These are phyloP conservation scores for Musa beccarii DNA, from an alignment of 176 grass and related monocot species.

Conservation along the genomic window DNA sequence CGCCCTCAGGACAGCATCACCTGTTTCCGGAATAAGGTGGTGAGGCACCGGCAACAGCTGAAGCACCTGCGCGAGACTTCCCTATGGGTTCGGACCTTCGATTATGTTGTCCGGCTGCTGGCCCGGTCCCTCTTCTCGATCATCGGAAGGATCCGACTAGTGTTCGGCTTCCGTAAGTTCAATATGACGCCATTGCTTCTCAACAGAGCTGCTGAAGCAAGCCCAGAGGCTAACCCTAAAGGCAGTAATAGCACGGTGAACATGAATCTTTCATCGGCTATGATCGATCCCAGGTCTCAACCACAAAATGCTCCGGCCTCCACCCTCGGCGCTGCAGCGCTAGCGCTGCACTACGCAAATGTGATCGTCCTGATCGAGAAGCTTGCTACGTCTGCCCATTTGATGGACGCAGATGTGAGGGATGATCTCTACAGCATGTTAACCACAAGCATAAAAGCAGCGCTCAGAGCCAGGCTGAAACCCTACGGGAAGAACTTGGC, in stretches of 20 bases:
- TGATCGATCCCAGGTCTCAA: constrained; percentile 23
- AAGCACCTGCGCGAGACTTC: constrained; percentile 46
- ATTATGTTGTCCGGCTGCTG: constrained; percentile 63
- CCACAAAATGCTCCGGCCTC: constrained; percentile 21
- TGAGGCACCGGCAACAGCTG: constrained; percentile 49
- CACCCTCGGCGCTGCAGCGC: constrained; percentile 40
- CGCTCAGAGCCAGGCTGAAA: constrained; percentile 40
- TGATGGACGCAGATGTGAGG: constrained; percentile 48
- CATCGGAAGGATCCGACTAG: constrained; percentile 30
- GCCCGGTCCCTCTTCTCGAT: constrained; percentile 72
- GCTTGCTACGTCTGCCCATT: constrained; percentile 32
- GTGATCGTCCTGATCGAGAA: constrained; percentile 54
- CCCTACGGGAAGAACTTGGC: not conserved
- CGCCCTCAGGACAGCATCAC: not conserved
- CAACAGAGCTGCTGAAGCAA: not conserved
- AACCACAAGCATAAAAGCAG: constrained; percentile 26
- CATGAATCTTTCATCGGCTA: constrained; percentile 17
- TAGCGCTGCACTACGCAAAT: constrained; percentile 60
- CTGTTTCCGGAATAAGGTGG: constrained; percentile 29
- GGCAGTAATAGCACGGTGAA: not conserved
- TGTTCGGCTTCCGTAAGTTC: constrained; percentile 31
- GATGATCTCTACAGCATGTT: constrained; percentile 68
- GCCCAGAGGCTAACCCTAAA: not conserved
- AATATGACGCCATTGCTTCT: not conserved
- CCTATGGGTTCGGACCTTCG: constrained; percentile 52